phyloP scores from a whole-genome alignment of 805 yeast species.

The Cyberlindnera americana region DNA sequence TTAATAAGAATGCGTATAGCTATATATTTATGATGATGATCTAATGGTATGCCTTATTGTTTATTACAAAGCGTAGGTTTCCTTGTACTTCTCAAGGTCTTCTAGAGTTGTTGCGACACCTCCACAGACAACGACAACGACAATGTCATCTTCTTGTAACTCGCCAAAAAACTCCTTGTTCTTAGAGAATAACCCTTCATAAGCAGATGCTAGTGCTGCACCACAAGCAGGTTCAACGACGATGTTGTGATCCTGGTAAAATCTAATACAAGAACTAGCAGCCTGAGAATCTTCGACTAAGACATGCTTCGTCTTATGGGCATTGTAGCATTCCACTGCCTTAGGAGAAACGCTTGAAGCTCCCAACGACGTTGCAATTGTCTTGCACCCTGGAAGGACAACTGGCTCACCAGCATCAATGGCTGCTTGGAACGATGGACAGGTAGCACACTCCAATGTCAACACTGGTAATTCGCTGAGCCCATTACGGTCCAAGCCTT shows the following conservation, averaged over 20 bases:
- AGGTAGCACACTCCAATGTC: constrained; percentile 59
- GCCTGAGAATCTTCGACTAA: constrained; percentile 55
- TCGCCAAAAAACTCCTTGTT: constrained; percentile 28
- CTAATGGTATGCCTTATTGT: too few species aligned
- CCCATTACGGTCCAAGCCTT: constrained; percentile 38
- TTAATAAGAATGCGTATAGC: neutral
- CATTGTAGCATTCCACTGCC: constrained; percentile 43
- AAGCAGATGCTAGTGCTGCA: constrained; percentile 54
- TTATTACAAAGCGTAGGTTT: neutral
- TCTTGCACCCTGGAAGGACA: constrained; percentile 39
- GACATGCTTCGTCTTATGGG: constrained; percentile 38
- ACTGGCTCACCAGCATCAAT: constrained; percentile 43
- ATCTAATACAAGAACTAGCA: constrained; percentile 47
- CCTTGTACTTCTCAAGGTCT: constrained; percentile 23
- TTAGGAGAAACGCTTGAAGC: constrained; percentile 50
- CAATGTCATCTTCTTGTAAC: constrained; percentile 37
- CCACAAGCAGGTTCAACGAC: constrained; percentile 74
- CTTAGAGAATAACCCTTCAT: constrained; percentile 30
- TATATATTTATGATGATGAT: neutral
- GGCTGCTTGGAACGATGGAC: constrained; percentile 53
- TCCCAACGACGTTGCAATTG: constrained; percentile 64
- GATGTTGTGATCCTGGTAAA: constrained; percentile 46
- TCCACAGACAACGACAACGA: constrained; percentile 60
- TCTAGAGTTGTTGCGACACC: constrained; percentile 36
- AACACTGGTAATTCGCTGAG: constrained; percentile 38